Evolutionary conservation across 177 flowering plant species (phyloP).

Genomic region (Vitis hybrid): DNA sequence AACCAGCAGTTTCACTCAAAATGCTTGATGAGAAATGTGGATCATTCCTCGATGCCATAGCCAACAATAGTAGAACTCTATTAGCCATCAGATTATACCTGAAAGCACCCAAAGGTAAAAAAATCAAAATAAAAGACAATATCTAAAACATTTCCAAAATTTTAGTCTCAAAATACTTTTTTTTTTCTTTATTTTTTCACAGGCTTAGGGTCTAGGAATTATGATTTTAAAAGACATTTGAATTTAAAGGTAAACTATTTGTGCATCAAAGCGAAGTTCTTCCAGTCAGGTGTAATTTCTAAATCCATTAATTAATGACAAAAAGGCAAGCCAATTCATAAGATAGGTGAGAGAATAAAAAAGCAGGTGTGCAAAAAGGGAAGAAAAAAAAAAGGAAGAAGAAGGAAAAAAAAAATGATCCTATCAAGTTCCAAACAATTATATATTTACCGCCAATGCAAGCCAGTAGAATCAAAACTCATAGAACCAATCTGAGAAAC

Average conservation of each 20-base stretch:
- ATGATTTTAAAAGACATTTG: too few species aligned
- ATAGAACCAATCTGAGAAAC: constrained; percentile 80
- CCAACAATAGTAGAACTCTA: constrained; percentile 78
- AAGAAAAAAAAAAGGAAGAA: neutral
- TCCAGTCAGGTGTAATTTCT: neutral
- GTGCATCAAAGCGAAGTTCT: neutral
- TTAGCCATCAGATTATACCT: constrained; percentile 99
- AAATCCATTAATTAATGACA: constrained; percentile 3
- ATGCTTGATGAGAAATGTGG: constrained; percentile 56
- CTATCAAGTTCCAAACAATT: neutral
- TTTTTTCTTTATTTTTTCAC: too few species aligned
- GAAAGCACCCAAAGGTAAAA: constrained; percentile 2
- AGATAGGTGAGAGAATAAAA: neutral
- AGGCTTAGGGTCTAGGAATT: too few species aligned
- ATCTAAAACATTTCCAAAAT: neutral
- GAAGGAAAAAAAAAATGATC: neutral
- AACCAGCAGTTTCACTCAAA: constrained; percentile 80
- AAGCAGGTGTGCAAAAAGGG: too few species aligned
- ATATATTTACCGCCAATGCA: constrained; percentile 89
- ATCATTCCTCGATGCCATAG: constrained; percentile 77
- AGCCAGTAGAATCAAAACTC: constrained; percentile 70
- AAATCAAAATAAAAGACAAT: neutral
- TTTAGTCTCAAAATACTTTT: too few species aligned
- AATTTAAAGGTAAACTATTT: neutral
- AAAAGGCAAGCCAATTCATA: neutral